phyloP scores from a whole-genome alignment of 805 yeast species.

The Priceomyces medius region DNA sequence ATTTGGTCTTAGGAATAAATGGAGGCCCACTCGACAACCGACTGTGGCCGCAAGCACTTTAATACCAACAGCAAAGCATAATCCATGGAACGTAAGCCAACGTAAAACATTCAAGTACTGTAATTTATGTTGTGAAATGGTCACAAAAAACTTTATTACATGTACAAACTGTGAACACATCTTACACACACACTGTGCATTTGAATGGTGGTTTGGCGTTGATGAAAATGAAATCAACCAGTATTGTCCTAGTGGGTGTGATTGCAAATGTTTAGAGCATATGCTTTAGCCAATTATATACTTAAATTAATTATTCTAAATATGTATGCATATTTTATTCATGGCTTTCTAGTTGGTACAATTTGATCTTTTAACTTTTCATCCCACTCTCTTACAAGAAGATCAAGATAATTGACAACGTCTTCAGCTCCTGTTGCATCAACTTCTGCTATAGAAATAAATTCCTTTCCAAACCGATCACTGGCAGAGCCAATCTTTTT shows the following conservation, averaged over 20 bases:
- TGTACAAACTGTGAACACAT: slow-evolving; percentile 80
- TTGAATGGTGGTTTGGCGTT: slow-evolving; percentile 67
- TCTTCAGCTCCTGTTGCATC: slow-evolving; percentile 66
- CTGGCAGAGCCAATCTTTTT: slow-evolving; percentile 70
- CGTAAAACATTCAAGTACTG: slow-evolving; percentile 46
- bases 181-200: slow-evolving; percentile 75
- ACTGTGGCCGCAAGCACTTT: slow-evolving; percentile 26
- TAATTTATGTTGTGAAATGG: slow-evolving; percentile 61
- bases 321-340: slow-evolving; percentile 2
- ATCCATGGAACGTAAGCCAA: slow-evolving; percentile 32
- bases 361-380: slow-evolving; percentile 72
- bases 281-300: slow-evolving; percentile 5
- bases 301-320: slow-evolving; percentile 1
- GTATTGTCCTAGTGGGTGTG: slow-evolving; percentile 86
- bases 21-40: slow-evolving; percentile 16
- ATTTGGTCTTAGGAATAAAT: slow-evolving; percentile 28
- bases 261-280: slow-evolving; percentile 61
- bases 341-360: slow-evolving; percentile 43
- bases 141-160: slow-evolving; percentile 57
- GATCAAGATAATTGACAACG: slow-evolving; percentile 62
- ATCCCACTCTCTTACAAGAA: slow-evolving; percentile 68
- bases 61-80: slow-evolving; percentile 19
- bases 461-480: slow-evolving; percentile 62
- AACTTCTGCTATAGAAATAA: slow-evolving; percentile 52
- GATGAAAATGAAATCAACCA: slow-evolving; percentile 7